Evolutionary conservation across 2,329 filamentous ascomycete species (phyloP), one percentile per base, ranked within the genome.

Genomic region (Sarocladium kiliense): DNA sequence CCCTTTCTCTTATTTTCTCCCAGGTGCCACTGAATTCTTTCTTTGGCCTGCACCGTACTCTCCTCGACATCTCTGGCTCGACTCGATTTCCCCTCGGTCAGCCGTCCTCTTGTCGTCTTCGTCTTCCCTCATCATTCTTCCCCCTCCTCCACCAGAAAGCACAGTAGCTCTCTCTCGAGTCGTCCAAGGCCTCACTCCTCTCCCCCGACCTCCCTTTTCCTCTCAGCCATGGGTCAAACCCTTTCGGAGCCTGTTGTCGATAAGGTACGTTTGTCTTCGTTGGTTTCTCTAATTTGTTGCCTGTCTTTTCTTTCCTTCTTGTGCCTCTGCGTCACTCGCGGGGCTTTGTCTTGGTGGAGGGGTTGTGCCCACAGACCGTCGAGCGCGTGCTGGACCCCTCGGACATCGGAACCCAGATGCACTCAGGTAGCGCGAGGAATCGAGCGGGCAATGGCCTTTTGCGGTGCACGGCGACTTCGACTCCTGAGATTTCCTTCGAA

Each of bases 161-260:
- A 60, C 41, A 6, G 21, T 37, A 58, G 61, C 61, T 63, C 27
- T 3, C 47, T 27, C 47, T 51, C 47, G 47, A 51, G 53, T 62
- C 63, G 59, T 61, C 58, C 62, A 62, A 63, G n/a, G n/a, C n/a
- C n/a, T n/a, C n/a, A n/a, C n/a, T n/a, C n/a, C n/a, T 58, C 58
- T 58, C 63, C 54, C 59, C 44, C 25, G 16, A 30, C 44, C 23
- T 32, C n/a, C n/a, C 16, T 21, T 18, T 25, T 49, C 44, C 16
- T 36, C 47, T 53, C 55, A 68, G 62, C 61, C 76, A 99, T 99
- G 94, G 94, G 94, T 84, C 94, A 99, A 82, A 99, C 94, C 75
- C 87, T 99, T 71, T 97, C 93, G 68, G 94, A 99, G 81, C 94
- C 94, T 68, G 92, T 99, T 69, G 89, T 96, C 74, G 94, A 97